Evolutionary conservation across 768 basidiomycete genomes (phyloP), one percentile per base, ranked within the genome.

Genomic region (Xanthoconium stramineum): DNA sequence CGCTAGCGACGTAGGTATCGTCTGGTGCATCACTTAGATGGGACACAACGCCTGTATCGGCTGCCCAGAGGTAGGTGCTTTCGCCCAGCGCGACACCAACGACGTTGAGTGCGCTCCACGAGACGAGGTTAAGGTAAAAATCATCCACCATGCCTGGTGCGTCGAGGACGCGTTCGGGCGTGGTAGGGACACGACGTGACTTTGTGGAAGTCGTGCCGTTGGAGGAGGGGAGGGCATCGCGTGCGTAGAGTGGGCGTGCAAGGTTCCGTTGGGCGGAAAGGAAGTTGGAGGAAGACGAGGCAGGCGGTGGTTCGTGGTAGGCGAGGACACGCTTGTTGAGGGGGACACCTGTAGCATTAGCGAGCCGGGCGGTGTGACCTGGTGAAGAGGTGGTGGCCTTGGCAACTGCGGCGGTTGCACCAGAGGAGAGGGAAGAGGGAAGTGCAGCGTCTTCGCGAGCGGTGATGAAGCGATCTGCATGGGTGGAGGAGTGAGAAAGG

Each of bases 111-210:
- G 80, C 81, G 36, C 89, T 89, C 97, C 97, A 99, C 17, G 87
- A 82, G 50, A 98, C 71, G 50, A 99, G 78, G 70, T 98, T 99
- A 66, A 99, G 84, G 68, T 99, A 99, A 71, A 96, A 99, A 71
- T 99, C 97, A 61, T 98, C 94, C 11, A 86, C 80, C 80, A 91
- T 86, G 7, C 92, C 92, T 1, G 94, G 94, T 0, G 96, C 96
- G 63, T 98, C 97, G 11, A 99, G 80, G 9, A 98, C 94, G n/a
- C 94, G 83, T 63, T 96, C 91, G 0, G 96, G 92, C 24, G 86
- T 83, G 0, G 90, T 89, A 0, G 94, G 82, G 52, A 98, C 91
- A 61, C 88, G 86, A 19, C 96, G 81, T 6, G 87, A 79, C 68
- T 91, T 91, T 61, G 83, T 81, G 0, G 85, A 85, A 0, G 77